Evolutionary conservation across 768 basidiomycete genomes (phyloP).

Genomic region (Tubosaeta brunneosetosa): DNA sequence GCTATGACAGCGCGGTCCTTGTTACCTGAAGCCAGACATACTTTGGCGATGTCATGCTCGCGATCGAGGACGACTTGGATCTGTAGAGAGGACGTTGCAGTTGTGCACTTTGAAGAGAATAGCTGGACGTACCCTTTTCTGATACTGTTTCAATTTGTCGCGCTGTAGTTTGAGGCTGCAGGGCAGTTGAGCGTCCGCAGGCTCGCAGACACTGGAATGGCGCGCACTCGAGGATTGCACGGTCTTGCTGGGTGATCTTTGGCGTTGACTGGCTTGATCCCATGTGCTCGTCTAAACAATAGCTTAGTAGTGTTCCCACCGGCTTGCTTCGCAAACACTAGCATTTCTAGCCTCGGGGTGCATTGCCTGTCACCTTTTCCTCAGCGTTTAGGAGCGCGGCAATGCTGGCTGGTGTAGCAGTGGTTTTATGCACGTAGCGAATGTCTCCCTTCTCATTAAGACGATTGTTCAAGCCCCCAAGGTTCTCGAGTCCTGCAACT

Average conservation of each 20-base stretch:
- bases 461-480: conserved; percentile 17
- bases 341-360: conserved; percentile 11
- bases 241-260: conserved; percentile 90
- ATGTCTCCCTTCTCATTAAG: conserved; percentile 25
- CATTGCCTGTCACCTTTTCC: conserved; percentile 3
- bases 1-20: conserved; percentile 87
- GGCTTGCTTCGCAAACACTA: not conserved
- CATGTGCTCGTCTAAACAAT: conserved; percentile 36
- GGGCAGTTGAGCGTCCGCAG: conserved; percentile 17
- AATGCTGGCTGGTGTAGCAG: conserved; percentile 25
- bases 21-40: conserved; percentile 73
- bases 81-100: conserved; percentile 36
- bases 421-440: conserved; percentile 22
- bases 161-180: conserved; percentile 90
- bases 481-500: conserved; percentile 9
- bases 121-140: conserved; percentile 66
- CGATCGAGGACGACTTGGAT: conserved; percentile 82
- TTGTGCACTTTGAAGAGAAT: not conserved
- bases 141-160: conserved; percentile 94
- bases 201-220: conserved; percentile 12
- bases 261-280: conserved; percentile 70
- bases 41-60: conserved; percentile 85
- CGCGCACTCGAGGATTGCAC: conserved; percentile 91
- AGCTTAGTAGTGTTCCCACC: conserved; percentile 18
- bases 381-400: conserved; percentile 16